Base-by-base conservation (phyloP, 1,284 basidiomycete species). In the Abortiporus biennis region DNA sequence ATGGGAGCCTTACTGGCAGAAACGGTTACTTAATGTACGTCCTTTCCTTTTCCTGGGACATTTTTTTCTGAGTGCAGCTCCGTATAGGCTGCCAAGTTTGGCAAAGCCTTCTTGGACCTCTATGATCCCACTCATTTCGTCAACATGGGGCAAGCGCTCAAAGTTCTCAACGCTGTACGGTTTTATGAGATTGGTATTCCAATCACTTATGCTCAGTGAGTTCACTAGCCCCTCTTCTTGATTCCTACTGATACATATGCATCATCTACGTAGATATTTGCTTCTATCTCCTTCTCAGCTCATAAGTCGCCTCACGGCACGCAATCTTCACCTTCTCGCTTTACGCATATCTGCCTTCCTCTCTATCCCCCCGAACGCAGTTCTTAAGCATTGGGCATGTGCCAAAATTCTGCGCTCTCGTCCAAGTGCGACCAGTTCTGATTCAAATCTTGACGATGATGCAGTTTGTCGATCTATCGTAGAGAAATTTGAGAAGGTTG, bases 301-400 rank as follows among this genome's bases (percentile, higher is more conserved):
- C 29, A 79, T 98, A 41, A 70, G 80, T 9, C 83, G 93, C 2
- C 72, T 99, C 9, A 88, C 92, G 3, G 76, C 88, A 0, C 84
- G 93, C 11, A 92, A 92, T 50, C 74, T 93, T 47, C 94, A 99
- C 59, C 77, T 97, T 1, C 79, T 97, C 23, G 92, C 93, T 2
- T 78, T 98, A 4, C 82, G 92, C n/a, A 85, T 99, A 48, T 93
- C 93, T 1, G 75, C 80, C 6, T 91, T 83, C 63, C 75, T 99
- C 12, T 75, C 76, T 4, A 70, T 97, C 17, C 85, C 89, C 21
- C 86, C 92, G 0, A 89, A 94, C 48, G 73, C 80, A 0, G 92
- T 99, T 0, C 70, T 99, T 34, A 90, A 87, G 54, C 95, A 98
- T 59, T 99, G 96, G 96, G 94, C 96, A 0, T 84, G 83, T 46